Percentiles rank a stretch among this genome's conserved stretches.
phyloP scores from a whole-genome alignment of 495 filamentous ascomycete species.

The Penicillium lividum region DNA sequence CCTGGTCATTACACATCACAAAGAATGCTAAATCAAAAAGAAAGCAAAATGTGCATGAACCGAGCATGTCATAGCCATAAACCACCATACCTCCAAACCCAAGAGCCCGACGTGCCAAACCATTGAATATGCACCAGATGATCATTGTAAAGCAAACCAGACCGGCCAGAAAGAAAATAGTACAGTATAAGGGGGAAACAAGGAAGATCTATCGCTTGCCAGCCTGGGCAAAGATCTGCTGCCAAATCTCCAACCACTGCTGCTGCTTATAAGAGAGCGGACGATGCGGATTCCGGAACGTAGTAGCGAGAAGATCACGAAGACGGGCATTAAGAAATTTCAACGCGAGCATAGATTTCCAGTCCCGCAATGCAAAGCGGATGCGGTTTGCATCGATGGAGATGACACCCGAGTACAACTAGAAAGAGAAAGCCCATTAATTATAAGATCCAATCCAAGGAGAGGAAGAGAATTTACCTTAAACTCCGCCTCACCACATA shows the following conservation, averaged over 20 bases:
- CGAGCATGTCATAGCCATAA: neutral
- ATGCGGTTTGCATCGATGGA: constrained; percentile 83
- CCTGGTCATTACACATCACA: neutral
- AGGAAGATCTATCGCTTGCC: constrained; percentile 24
- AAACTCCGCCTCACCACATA: constrained; percentile 85
- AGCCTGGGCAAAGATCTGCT: constrained; percentile 41
- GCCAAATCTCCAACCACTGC: constrained; percentile 75
- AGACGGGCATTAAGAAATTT: constrained; percentile 71
- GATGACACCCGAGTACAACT: constrained; percentile 83
- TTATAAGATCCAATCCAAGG: neutral
- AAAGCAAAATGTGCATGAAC: neutral
- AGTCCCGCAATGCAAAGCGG: constrained; percentile 84
- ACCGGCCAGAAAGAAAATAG: neutral
- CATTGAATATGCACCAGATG: neutral
- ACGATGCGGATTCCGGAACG: constrained; percentile 73
- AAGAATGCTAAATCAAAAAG: neutral
- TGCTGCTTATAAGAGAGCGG: constrained; percentile 63
- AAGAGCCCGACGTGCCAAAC: neutral
- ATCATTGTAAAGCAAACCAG: neutral
- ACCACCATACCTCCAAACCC: neutral
- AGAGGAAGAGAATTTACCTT: constrained; percentile 47
- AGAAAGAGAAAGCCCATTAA: neutral
- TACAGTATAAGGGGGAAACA: constrained; percentile 4
- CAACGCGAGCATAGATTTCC: constrained; percentile 85
- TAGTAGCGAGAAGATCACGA: constrained; percentile 66